Evolutionary conservation across 352 stramenopile genomes (phyloP), one percentile per base, ranked within the genome.

Genomic region (Plasmopara viticola): DNA sequence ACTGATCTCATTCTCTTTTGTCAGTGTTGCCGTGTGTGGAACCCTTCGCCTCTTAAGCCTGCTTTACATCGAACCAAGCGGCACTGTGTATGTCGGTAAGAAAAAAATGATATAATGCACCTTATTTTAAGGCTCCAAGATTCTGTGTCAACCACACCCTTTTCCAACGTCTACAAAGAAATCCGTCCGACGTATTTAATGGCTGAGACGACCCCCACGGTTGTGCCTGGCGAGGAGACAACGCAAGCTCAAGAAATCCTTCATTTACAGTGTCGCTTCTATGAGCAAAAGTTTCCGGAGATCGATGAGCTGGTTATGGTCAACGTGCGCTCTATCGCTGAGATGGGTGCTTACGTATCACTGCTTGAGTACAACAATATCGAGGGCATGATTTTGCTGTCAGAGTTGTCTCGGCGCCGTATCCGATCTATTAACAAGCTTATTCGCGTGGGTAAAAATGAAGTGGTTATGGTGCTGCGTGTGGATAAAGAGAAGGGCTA

Each of bases 301-400:
- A 95, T 98, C 53, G 96, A 99, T 70, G 95, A 96, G 56, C 82
- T 99, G 37, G 97, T 99, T 38, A 94, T 97, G 83, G 88, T 97
- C 38, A 90, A 96, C 62, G 87, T 97, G 65, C 90, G 92, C 38
- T 97, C 91, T 64, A 98, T 99, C 71, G 97, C 96, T 47, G 97
- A 99, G 66, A 99, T 99, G 97, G 97, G 97, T 45, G 97, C 97
- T 18, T 99, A 99, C 74, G 97, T 99, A 46, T 98, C 89, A 42
- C 83, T 99, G 39, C 84, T 99, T 44, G 97, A 99, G 81, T 99
- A 99, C 88, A 98, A 99, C 82, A 98, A 99, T 79, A 99, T 99
- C 60, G 91, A 98, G 64, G 97, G 97, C 44, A 99, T 99, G 91
- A 99, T 99, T 66, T 64, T 99, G 61, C 77, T 99, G 9, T 98